Evolutionary conservation across 306 rosid genomes (phyloP), one percentile per base, ranked within the genome.

Genomic region (Sesbania bispinosa): DNA sequence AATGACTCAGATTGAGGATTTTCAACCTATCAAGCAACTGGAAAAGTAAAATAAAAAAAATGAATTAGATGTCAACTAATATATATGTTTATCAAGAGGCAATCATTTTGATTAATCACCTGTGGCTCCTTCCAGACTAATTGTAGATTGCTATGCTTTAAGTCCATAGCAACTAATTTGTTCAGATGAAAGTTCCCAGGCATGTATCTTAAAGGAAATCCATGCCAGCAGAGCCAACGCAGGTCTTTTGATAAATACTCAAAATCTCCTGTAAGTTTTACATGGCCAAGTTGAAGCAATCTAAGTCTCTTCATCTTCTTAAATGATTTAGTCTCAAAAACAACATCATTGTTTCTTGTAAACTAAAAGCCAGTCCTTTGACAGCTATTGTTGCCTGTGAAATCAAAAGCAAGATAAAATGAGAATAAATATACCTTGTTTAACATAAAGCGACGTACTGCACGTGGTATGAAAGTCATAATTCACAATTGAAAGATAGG

Each of bases 281-380:
- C 39, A 46, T 66, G 45, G 46, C 29, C 71, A 66, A 66, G 58
- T 46, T 46, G 71, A 46, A 46, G 58, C 71, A 66, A 66, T 18
- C 43, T 66, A 16, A 47, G 43, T 23, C 36, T 39, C 36, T 39
- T 39, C 69, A 62, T 62, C 52, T 62, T 35, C 52, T 62, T 39
- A 62, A 62, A 62, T 0, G 36, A 51, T 62, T 62, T 41, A 11
- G 69, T 23, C 27, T 39, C 52, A 0, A 35, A 61, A 62, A 6
- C 1, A 38, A 21, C 20, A 21, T 23, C 36, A 11, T 62, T 16
- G 10, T 39, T 38, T 39, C 21, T 62, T 51, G 69, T 21, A 21
- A 62, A 10, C 46, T 39, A 16, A 62, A 62, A 62, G 46, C 7
- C 47, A 60, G 66, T 15, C 66, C 47, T 16, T 60, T 35, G 27